phyloP scores from a whole-genome alignment of 148 eudicot genomes.

The Bassia scoparia region DNA sequence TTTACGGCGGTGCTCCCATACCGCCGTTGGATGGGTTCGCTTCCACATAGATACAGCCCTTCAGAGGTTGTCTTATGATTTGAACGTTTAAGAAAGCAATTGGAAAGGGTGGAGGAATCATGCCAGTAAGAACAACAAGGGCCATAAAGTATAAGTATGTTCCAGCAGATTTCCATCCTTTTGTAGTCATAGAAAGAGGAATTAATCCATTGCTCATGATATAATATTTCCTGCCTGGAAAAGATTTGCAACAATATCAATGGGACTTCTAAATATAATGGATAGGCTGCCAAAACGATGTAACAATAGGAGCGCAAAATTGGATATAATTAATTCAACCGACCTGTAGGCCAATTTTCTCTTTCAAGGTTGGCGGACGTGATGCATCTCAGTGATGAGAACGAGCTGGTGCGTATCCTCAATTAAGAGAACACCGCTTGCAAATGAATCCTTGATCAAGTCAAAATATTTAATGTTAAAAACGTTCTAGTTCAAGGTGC shows the following conservation, averaged over 20 bases:
- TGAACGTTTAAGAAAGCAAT: slow-evolving; percentile 45
- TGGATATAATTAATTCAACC: neutral
- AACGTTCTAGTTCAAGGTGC: neutral
- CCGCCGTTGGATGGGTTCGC: slow-evolving; percentile 97
- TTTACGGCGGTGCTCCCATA: slow-evolving; percentile 97
- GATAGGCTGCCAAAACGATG: neutral
- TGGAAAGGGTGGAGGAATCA: too few relatives aligned
- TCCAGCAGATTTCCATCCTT: slow-evolving; percentile 70
- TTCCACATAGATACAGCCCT: slow-evolving; percentile 89
- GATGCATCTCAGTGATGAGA: slow-evolving; percentile 96
- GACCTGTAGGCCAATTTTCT: slow-evolving; percentile 82
- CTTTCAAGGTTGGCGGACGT: slow-evolving; percentile 96
- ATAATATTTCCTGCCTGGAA: slow-evolving; percentile 89
- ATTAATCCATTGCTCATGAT: slow-evolving; percentile 91
- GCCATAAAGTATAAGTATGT: neutral
- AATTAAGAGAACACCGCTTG: slow-evolving; percentile 72
- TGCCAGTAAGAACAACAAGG: neutral
- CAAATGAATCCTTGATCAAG: slow-evolving; percentile 61
- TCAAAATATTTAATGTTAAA: neutral
- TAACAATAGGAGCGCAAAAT: neutral
- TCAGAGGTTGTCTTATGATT: slow-evolving; percentile 67
- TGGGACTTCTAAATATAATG: too few relatives aligned
- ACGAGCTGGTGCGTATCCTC: slow-evolving; percentile 96
- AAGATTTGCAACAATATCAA: slow-evolving; percentile 2
- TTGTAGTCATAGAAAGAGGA: slow-evolving; percentile 91